These are phyloP conservation scores for Penicillium sp. DNA, from an alignment of 2,329 filamentous ascomycete species.

Conservation along the genomic window DNA sequence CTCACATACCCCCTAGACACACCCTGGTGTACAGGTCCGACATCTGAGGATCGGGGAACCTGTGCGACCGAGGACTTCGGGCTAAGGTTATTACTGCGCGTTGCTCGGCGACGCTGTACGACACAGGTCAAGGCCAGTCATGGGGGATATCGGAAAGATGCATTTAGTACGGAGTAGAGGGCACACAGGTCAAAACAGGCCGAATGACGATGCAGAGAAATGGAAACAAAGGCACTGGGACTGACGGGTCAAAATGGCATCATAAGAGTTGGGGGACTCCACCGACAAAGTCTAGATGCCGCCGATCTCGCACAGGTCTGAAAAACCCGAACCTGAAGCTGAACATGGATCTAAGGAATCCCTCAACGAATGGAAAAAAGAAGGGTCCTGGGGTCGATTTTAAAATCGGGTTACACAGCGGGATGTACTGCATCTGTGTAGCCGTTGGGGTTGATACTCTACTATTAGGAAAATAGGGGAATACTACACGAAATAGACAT, in stretches of 20 bases:
- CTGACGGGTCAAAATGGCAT: constrained; percentile 9
- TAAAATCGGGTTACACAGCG: neutral
- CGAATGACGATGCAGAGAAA: neutral
- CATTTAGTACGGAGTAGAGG: neutral
- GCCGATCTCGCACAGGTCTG: constrained; percentile 16
- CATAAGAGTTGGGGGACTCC: constrained; percentile 14
- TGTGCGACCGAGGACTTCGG: neutral
- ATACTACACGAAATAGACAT: too few species aligned
- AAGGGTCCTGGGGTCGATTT: constrained; percentile 3
- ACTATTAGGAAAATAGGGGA: too few species aligned
- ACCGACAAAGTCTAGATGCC: constrained; percentile 17
- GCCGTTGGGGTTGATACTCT: constrained; percentile 5
- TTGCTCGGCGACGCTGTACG: constrained; percentile 3
- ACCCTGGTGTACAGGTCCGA: constrained; percentile 1
- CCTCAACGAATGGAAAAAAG: neutral
- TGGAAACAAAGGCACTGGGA: neutral
- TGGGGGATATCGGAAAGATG: neutral
- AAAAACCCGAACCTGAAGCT: neutral
- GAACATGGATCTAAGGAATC: too few species aligned
- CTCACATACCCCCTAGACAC: neutral
- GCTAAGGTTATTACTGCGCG: constrained; percentile 13
- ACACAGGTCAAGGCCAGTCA: neutral
- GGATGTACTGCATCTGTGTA: constrained; percentile 13
- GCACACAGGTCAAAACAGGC: neutral
- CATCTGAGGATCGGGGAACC: constrained; percentile 1